Conservation (phyloP, 306 rosid species). For the Crataegus laevigata region DNA sequence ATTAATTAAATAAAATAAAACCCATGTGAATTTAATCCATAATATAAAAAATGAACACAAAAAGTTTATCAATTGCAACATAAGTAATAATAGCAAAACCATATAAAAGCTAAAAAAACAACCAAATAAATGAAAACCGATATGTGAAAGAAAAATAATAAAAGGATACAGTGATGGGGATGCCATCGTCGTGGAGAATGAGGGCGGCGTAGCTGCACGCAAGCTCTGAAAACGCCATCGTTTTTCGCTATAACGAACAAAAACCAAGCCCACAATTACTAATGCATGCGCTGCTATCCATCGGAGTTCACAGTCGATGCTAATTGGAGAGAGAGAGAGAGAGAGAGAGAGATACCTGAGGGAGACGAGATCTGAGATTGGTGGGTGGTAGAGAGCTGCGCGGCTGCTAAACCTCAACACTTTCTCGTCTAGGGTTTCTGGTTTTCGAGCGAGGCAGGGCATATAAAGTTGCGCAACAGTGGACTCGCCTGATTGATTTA, state of each 20-base stretch:
- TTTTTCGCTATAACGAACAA: slow-evolving; percentile 8
- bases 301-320: background rate
- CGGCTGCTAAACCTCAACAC: background rate
- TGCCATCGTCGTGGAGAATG: slow-evolving; percentile 57
- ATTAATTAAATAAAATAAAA: background rate
- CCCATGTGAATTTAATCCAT: background rate
- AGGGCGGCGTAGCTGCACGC: slow-evolving; percentile 64
- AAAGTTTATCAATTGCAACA: background rate
- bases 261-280: background rate
- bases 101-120: background rate
- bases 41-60: background rate
- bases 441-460: background rate
- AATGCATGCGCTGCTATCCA: background rate
- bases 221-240: slow-evolving; percentile 47
- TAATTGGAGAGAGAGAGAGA: background rate
- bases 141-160: background rate
- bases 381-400: background rate
- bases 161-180: slow-evolving; percentile 58
- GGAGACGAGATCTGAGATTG: background rate
- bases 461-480: background rate
- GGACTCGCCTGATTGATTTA: background rate
- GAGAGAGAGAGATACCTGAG: background rate
- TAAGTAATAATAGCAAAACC: background rate
- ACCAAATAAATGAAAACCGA: background rate
- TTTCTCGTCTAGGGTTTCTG: slow-evolving; percentile 3